Evolutionary conservation across 768 basidiomycete species (phyloP), one percentile per base, ranked within the genome.

Genomic region (Tulasnella calospora): DNA sequence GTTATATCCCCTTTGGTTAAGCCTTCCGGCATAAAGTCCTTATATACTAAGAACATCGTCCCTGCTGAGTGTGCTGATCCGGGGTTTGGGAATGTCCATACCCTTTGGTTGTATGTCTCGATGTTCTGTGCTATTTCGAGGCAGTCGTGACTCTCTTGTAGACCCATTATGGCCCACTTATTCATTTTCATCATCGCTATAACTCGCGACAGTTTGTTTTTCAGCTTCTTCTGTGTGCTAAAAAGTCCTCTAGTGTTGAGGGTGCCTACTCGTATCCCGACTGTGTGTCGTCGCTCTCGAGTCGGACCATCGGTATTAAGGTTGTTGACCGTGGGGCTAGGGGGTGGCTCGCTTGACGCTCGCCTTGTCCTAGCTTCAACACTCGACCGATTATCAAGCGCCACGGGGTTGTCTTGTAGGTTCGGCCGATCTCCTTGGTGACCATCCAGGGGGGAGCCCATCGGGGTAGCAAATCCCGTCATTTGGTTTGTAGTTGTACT

Each of bases 131-230:
- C 75, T 19, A 17, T 17, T 6, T 38, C 27, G 3, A 36, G 21
- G 15, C 9, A 55, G 3, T 61, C 61, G 30, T 76, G 75, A 6
- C 9, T 61, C 57, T 76, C 75, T 67, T 76, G 75, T 3, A 76
- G 41, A 5, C 44, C 75, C 46, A 76, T 41, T 7, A 76, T n/a
- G 1, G 30, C 57, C 75, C 75, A 76, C 30, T 76, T 76, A 15
- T 76, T 76, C 4, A n/a, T 15, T 46, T 69, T 76, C 75, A 76
- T 76, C 27, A 76, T 30, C 47, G 30, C 33, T 3, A 36, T 23
- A 36, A 44, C 61, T 23, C 35, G 30, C 5, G 10, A 5, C 8
- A 76, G 47, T 76, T 76, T 76, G 33, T 76, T 76, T 23, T 13
- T 38, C 3, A 1, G 7, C 12, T 44, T 17, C 12, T 23, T 33